These are phyloP conservation scores for Mucor circinelloides DNA, from an alignment of 371 early-diverging fungal species.

Conservation along the genomic window DNA sequence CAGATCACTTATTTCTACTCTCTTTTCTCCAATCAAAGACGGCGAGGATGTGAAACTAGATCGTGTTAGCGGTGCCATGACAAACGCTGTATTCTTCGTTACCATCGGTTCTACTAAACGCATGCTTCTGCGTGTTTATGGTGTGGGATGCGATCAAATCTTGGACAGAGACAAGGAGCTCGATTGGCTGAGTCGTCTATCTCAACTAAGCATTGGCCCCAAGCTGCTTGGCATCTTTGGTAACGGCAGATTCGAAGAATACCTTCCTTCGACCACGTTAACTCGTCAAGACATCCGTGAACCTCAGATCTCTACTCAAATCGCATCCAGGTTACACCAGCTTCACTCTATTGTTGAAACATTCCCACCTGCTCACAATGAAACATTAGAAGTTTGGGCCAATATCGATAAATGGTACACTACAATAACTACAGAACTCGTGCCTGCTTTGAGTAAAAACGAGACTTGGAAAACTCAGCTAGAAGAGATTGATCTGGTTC, in stretches of 20 bases:
- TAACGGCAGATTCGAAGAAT: constrained; percentile 91
- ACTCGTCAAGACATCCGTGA: constrained; percentile 69
- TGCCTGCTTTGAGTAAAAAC: constrained; percentile 19
- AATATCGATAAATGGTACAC: constrained; percentile 67
- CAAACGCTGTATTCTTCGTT: constrained; percentile 84
- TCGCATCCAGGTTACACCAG: constrained; percentile 75
- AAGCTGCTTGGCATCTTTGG: constrained; percentile 80
- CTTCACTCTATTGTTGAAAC: constrained; percentile 73
- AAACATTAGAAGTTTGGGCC: constrained; percentile 61
- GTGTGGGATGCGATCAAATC: constrained; percentile 76
- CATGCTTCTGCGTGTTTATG: constrained; percentile 77
- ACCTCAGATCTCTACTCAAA: constrained; percentile 64
- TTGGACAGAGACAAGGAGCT: constrained; percentile 80
- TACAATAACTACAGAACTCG: constrained; percentile 11
- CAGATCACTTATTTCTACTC: constrained; percentile 13
- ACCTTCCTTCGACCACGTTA: constrained; percentile 75
- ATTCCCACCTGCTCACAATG: constrained; percentile 55
- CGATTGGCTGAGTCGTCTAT: constrained; percentile 74
- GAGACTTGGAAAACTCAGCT: constrained; percentile 22
- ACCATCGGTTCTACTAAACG: constrained; percentile 43
- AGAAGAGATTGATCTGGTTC: constrained; percentile 46
- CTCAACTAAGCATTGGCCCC: constrained; percentile 76
- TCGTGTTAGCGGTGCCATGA: constrained; percentile 85
- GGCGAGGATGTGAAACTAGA: constrained; percentile 41
- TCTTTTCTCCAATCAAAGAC: constrained; percentile 37